Evolutionary conservation across 306 rosid species (phyloP), one percentile per base, ranked within the genome.

Genomic region (Dicorynia guianensis): DNA sequence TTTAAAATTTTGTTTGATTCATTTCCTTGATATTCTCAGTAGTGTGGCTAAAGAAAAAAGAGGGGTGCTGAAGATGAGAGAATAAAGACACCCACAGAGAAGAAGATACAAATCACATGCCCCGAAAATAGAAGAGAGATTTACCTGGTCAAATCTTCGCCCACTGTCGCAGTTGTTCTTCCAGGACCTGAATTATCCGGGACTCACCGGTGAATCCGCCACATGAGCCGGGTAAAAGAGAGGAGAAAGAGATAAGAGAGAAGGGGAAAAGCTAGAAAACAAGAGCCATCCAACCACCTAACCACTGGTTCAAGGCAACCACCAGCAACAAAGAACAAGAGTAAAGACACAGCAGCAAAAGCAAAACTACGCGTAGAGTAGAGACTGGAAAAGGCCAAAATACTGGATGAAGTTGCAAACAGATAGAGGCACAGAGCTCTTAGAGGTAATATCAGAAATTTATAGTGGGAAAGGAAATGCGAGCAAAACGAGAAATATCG

Each of bases 191-290:
- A 82, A 72, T 82, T 67, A 81, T 35, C 66, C 76, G 82, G 74
- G 34, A 67, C 81, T 83, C 78, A 83, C 89, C 87, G 63, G 82
- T 66, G 82, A 66, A 75, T 79, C 80, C 79, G 83, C 85, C 80
- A 75, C 69, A 89, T 73, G 74, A 66, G 84, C 79, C 67, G 88
- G 62, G 75, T 52, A 42, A 36, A 15, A 54, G 64, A 63, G 52
- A 40, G 71, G 71, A 53, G 56, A 36, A 57, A 34, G 38, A 44
- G 13, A 67, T 13, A 63, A 42, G 67, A 61, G 67, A 46, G 53
- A 11, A 55, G 17, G 30, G 35, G 44, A 69, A 79, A 63, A 76
- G 82, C 74, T 74, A 83, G 34, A 67, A 77, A 62, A 69, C 69
- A 67, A 72, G 79, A 72, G 43, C 73, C 59, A 80, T 61, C 82